Conservation (phyloP, 177 flowering plant species). For the Vitis hybrid region DNA sequence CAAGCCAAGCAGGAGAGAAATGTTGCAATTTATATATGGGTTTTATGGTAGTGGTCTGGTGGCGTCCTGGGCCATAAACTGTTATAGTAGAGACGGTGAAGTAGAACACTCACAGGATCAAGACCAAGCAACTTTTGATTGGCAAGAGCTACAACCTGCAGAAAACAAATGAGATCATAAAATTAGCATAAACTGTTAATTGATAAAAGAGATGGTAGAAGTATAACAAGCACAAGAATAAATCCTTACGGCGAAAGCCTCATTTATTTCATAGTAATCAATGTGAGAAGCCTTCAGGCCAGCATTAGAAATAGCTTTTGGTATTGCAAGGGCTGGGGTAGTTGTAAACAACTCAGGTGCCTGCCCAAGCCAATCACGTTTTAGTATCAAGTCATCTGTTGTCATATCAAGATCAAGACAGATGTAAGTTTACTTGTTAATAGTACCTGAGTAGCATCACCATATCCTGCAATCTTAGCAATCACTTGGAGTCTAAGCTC, state of each 20-base stretch:
- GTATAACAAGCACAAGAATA: constrained; percentile 3
- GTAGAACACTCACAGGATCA: constrained; percentile 58
- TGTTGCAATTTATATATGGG: too few species aligned
- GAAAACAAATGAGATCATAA: constrained; percentile 5
- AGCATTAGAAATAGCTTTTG: constrained; percentile 90
- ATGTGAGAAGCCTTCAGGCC: constrained; percentile 81
- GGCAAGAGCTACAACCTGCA: constrained; percentile 92
- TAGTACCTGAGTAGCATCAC: constrained; percentile 93
- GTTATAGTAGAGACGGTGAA: not conserved
- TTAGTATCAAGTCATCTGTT: not conserved
- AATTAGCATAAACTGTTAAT: not conserved
- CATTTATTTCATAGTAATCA: constrained; percentile 93
- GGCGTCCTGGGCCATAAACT: too few species aligned
- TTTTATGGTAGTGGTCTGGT: too few species aligned
- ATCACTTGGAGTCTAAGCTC: constrained; percentile 77
- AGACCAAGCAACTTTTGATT: constrained; percentile 80
- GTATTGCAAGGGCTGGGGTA: constrained; percentile 92
- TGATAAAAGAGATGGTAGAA: not conserved
- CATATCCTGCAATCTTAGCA: constrained; percentile 79
- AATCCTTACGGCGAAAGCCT: constrained; percentile 85
- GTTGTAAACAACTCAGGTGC: constrained; percentile 93
- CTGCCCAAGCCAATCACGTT: constrained; percentile 38
- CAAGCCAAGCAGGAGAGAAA: too few species aligned
- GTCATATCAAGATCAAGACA: constrained; percentile 6
- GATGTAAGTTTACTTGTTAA: not conserved